These are phyloP conservation scores for Colletotrichum kahawae DNA, from an alignment of 2,329 filamentous ascomycete species.

Conservation along the genomic window DNA sequence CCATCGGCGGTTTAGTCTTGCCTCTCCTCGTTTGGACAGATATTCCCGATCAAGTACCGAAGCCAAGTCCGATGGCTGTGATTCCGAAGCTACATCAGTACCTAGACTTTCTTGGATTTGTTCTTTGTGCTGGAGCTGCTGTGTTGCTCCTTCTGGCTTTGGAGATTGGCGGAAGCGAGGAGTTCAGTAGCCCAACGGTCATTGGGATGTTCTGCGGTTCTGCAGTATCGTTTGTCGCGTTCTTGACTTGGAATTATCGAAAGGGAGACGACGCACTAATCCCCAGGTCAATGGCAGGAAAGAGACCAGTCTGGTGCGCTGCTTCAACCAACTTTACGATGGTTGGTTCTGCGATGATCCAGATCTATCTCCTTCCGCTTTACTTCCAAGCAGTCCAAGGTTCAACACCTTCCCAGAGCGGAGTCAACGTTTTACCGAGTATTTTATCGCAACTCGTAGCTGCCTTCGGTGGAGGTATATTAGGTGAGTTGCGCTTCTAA, in stretches of 20 bases:
- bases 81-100: conserved; percentile 41
- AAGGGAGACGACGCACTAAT: conserved; percentile 30
- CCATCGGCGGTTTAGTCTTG: conserved; percentile 39
- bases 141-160: conserved; percentile 38
- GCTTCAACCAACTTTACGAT: conserved; percentile 43
- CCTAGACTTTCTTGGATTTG: conserved; percentile 26
- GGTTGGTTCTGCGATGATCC: conserved; percentile 11
- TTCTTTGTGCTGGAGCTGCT: conserved; percentile 32
- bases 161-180: conserved; percentile 33
- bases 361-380: conserved; percentile 36
- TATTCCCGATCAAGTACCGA: conserved; percentile 41
- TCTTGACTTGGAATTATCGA: conserved; percentile 27
- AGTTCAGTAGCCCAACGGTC: conserved; percentile 29
- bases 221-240: conserved; percentile 22
- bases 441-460: conserved; percentile 29
- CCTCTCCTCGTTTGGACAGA: conserved; percentile 33
- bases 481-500: conserved; percentile 25
- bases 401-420: conserved; percentile 34
- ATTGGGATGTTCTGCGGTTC: conserved; percentile 28
- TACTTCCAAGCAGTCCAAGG: conserved; percentile 37
- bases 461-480: conserved; percentile 24
- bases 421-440: conserved; percentile 35
- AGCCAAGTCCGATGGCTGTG: conserved; percentile 29
- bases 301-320: conserved; percentile 33
- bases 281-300: conserved; percentile 23